Conservation (phyloP, 768 basidiomycete species). For the Flagelloscypha sp. region DNA sequence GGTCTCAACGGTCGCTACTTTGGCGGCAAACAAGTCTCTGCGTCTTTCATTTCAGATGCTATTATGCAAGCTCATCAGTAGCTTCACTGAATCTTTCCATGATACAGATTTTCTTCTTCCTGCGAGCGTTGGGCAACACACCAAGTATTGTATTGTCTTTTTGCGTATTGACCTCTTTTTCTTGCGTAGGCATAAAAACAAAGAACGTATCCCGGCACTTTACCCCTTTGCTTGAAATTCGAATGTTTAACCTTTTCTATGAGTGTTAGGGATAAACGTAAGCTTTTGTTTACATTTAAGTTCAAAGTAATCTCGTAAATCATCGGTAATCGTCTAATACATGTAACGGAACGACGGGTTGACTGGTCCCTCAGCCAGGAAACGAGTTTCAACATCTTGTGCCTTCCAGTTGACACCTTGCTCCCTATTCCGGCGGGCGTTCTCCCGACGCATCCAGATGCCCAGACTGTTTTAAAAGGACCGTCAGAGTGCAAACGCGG, state of each 20-base stretch:
- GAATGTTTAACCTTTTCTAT: too few species aligned
- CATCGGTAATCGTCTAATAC: too few species aligned
- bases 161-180: too few species aligned
- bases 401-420: slow-evolving; percentile 32
- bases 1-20: slow-evolving; percentile 97
- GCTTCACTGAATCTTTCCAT: slow-evolving; percentile 6
- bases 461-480: slow-evolving; percentile 27
- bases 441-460: slow-evolving; percentile 42
- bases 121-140: too few species aligned
- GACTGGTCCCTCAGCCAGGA: slow-evolving; percentile 31
- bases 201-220: too few species aligned
- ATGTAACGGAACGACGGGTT: slow-evolving; percentile 39
- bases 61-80: slow-evolving; percentile 90
- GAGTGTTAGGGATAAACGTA: too few species aligned
- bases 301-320: too few species aligned
- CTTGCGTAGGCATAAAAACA: too few species aligned
- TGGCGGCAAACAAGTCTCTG: slow-evolving; percentile 83
- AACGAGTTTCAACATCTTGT: slow-evolving; percentile 36
- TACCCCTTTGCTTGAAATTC: too few species aligned
- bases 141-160: too few species aligned
- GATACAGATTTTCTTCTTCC: slow-evolving; percentile 1
- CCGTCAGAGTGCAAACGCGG: slow-evolving; percentile 5
- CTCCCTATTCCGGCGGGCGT: slow-evolving; percentile 31
- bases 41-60: slow-evolving; percentile 85
- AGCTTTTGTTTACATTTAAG: too few species aligned